phyloP scores from a whole-genome alignment of 2,329 filamentous ascomycete species.

The Fusarium xylarioides region DNA sequence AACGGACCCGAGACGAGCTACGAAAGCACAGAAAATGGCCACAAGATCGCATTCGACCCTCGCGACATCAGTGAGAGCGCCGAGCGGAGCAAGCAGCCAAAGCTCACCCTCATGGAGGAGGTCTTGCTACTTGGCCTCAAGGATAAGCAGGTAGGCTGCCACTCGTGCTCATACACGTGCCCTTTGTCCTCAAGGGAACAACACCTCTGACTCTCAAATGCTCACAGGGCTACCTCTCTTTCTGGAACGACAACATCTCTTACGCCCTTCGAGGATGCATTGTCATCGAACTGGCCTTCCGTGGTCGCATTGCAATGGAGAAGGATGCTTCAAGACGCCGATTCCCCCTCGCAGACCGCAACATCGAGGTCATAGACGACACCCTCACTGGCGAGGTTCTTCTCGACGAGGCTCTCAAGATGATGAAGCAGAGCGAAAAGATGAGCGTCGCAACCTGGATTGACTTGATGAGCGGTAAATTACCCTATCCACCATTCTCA shows the following conservation, averaged over 20 bases:
- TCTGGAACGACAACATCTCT: slow-evolving; percentile 99
- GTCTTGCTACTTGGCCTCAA: slow-evolving; percentile 94
- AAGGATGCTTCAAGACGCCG: slow-evolving; percentile 92
- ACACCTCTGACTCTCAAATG: slow-evolving; percentile 8
- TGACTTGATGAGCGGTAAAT: slow-evolving; percentile 93
- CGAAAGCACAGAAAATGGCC: slow-evolving; percentile 91
- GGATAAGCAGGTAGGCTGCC: slow-evolving; percentile 85
- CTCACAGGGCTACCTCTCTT: slow-evolving; percentile 92
- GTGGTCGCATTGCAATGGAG: slow-evolving; percentile 97
- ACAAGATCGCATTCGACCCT: slow-evolving; percentile 98
- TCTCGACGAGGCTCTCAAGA: slow-evolving; percentile 96
- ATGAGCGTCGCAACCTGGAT: slow-evolving; percentile 99
- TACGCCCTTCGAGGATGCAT: slow-evolving; percentile 98
- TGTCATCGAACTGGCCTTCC: slow-evolving; percentile 95
- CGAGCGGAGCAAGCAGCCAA: slow-evolving; percentile 96
- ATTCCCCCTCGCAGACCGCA: slow-evolving; percentile 89
- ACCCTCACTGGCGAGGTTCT: slow-evolving; percentile 96
- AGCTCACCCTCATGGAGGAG: slow-evolving; percentile 98
- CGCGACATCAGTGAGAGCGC: slow-evolving; percentile 96
- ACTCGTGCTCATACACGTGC: slow-evolving; percentile 20
- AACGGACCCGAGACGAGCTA: slow-evolving; percentile 80
- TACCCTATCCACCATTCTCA: slow-evolving; percentile 27
- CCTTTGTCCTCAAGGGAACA: slow-evolving; percentile 4
- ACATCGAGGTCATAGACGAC: slow-evolving; percentile 97
- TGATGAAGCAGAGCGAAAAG: slow-evolving; percentile 99